Percentiles rank a stretch among this genome's conserved stretches.
Conservation (phyloP, 2,329 filamentous ascomycete species). For the Neonectria coccinea region DNA sequence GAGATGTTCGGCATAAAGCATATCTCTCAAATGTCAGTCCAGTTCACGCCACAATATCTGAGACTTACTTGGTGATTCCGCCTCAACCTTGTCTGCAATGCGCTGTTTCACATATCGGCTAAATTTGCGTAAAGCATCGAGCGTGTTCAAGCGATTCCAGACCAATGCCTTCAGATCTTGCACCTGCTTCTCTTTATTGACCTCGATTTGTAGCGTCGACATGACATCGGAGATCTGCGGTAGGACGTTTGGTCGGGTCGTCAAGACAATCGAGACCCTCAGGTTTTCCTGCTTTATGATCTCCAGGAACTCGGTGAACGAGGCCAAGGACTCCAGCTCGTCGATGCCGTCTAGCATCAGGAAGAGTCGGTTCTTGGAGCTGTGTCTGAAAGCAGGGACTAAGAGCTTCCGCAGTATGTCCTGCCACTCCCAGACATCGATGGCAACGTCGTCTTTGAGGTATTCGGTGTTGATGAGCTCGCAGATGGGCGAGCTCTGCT, state of each 20-base stretch:
- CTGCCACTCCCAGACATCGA: conserved; percentile 30
- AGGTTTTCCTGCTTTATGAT: conserved; percentile 41
- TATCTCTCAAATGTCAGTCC: conserved; percentile 35
- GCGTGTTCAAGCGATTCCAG: conserved; percentile 43
- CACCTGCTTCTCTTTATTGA: conserved; percentile 45
- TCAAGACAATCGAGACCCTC: conserved; percentile 44
- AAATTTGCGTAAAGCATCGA: conserved; percentile 43
- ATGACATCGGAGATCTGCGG: conserved; percentile 20
- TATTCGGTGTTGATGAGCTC: conserved; percentile 47
- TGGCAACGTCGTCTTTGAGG: conserved; percentile 37
- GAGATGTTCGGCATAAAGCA: conserved; percentile 54
- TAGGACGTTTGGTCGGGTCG: conserved; percentile 35
- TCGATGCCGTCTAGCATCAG: conserved; percentile 51
- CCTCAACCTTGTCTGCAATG: conserved; percentile 46
- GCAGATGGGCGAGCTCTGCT: conserved; percentile 46
- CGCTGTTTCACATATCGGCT: conserved; percentile 46
- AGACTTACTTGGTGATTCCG: conserved; percentile 48
- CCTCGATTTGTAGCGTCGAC: conserved; percentile 28
- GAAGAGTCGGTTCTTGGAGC: conserved; percentile 39
- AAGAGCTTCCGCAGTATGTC: conserved; percentile 42
- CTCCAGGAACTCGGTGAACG: conserved; percentile 40
- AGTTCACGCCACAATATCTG: accelerated
- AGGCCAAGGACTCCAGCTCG: conserved; percentile 37
- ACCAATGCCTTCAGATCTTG: conserved; percentile 46
- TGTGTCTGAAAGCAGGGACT: conserved; percentile 35